Percentiles rank a stretch among this genome's conserved stretches.
phyloP scores from a whole-genome alignment of 2,329 filamentous ascomycete species.

The Venturia effusa region DNA sequence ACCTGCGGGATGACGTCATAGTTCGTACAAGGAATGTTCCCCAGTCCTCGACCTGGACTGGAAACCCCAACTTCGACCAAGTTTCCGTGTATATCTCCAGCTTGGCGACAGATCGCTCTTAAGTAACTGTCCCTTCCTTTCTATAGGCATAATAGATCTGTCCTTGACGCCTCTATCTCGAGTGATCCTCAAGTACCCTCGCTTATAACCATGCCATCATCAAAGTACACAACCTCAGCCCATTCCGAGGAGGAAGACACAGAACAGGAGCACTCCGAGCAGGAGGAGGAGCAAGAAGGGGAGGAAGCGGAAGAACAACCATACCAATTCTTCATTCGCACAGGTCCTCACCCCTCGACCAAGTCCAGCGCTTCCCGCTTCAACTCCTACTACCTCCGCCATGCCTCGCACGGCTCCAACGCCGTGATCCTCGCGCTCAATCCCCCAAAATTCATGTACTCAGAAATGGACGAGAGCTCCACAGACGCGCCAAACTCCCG shows the following conservation, averaged over 20 bases:
- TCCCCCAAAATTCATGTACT: constrained; percentile 1
- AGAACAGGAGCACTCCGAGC: neutral
- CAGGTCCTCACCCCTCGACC: neutral
- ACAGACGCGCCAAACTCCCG: neutral
- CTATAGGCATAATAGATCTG: neutral
- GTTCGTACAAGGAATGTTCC: neutral
- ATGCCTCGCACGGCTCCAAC: neutral
- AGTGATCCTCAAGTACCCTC: neutral
- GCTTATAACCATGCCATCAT: neutral
- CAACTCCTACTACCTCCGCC: constrained; percentile 1
- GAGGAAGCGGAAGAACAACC: neutral
- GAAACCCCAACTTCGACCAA: neutral
- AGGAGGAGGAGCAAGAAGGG: neutral
- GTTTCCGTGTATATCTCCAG: neutral
- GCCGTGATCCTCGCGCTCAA: neutral
- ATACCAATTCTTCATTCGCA: neutral
- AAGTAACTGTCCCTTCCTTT: neutral
- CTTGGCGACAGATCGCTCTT: neutral
- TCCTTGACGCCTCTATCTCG: neutral
- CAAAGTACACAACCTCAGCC: neutral
- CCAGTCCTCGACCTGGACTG: neutral
- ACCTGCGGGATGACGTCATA: neutral
- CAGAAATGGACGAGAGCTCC: neutral
- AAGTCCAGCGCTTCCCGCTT: constrained; percentile 2
- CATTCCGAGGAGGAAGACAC: neutral